Evolutionary conservation across 345 rosid species (phyloP), one percentile per base, ranked within the genome.

Genomic region (Clarkia xantiana): DNA sequence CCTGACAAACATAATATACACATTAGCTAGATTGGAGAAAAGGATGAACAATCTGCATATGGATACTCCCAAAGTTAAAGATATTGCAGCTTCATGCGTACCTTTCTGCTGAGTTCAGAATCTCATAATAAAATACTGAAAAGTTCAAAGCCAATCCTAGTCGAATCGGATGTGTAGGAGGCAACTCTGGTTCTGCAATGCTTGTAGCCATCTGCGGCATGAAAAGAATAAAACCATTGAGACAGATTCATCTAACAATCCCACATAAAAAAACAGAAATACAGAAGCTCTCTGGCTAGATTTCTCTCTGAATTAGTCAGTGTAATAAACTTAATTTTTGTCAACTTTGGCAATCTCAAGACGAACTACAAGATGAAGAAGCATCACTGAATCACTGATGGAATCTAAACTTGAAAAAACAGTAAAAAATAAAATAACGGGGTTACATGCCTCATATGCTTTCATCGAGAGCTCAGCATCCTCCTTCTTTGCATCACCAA

Each of bases 381-480:
- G 36, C 36, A 29, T 29, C 36, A 29, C 4, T 29, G 36, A 5
- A 29, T 29, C 36, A 29, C 4, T 29, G 36, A 5, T 29, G 36
- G 36, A 29, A 29, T 29, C 1, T 29, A 29, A 29, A 2, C 7
- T 2, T 29, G 36, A 29, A 29, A 7, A 10, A 29, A 29, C 9
- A 29, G 36, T n/a, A n/a, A n/a, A n/a, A 29, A 29, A 29, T 29
- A 29, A 5, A 29, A 29, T 10, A 29, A 1, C 36, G 9, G 36
- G 4, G 36, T 29, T 10, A 29, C 36, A 29, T 29, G 36, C 36
- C 36, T 29, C 36, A 29, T 29, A 29, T 29, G 36, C 36, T 71
- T 89, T 89, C 51, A 89, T 60, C 6, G 97, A 89, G 59, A 76
- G 82, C 59, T 89, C 97, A 45, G 97, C 72, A 1, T 94, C 94